Conservation (phyloP, 1,139 yeast species). For the Pichia sp. region DNA sequence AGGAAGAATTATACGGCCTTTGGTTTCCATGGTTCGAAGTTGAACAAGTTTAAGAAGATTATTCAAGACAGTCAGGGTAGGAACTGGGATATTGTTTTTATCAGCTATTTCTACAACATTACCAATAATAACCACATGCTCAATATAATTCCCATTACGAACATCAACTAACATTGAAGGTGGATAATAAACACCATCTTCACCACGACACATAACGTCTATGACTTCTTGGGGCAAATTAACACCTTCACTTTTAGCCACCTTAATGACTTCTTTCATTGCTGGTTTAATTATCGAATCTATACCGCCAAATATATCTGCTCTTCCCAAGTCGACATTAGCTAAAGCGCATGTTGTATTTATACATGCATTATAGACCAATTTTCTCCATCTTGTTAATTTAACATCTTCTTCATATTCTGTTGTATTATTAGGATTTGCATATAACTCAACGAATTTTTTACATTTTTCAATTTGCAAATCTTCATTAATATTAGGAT, state of each 20-base stretch:
- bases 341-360: slow-evolving; percentile 57
- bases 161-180: slow-evolving; percentile 44
- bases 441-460: slow-evolving; percentile 45
- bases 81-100: slow-evolving; percentile 47
- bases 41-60: slow-evolving; percentile 53
- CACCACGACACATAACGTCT: slow-evolving; percentile 12
- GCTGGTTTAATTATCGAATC: slow-evolving; percentile 49
- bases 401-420: slow-evolving; percentile 42
- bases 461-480: slow-evolving; percentile 29
- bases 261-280: slow-evolving; percentile 53
- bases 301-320: slow-evolving; percentile 49
- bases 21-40: slow-evolving; percentile 47
- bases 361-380: slow-evolving; percentile 60
- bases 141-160: slow-evolving; percentile 61
- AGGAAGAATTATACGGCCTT: slow-evolving; percentile 41
- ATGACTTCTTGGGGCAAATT: slow-evolving; percentile 20
- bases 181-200: slow-evolving; percentile 15
- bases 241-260: slow-evolving; percentile 60
- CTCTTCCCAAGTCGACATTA: slow-evolving; percentile 52
- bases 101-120: slow-evolving; percentile 59
- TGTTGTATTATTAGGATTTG: slow-evolving; percentile 39
- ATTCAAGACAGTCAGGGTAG: slow-evolving; percentile 52
- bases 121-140: slow-evolving; percentile 64
- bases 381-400: slow-evolving; percentile 61
- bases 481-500: slow-evolving; percentile 28